Conservation (phyloP, 1,139 yeast species). For the Suhomyces choctaworum region DNA sequence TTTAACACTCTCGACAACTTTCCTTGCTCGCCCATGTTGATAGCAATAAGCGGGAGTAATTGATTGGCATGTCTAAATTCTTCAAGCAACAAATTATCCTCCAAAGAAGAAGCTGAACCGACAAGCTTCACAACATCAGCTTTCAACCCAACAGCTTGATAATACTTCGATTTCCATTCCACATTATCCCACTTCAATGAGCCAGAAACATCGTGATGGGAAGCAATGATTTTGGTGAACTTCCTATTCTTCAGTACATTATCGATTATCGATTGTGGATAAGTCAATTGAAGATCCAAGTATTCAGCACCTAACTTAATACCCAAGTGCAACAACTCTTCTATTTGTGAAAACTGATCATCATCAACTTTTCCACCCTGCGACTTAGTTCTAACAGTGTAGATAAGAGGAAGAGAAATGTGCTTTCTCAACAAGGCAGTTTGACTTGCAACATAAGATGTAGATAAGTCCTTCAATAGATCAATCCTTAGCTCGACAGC, state of each 20-base stretch:
- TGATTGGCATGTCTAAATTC: slow-evolving; percentile 57
- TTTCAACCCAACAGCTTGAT: slow-evolving; percentile 62
- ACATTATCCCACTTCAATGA: slow-evolving; percentile 61
- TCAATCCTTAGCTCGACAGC: slow-evolving; percentile 88
- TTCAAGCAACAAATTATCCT: slow-evolving; percentile 73
- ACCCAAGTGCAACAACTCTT: slow-evolving; percentile 58
- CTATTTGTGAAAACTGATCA: slow-evolving; percentile 47
- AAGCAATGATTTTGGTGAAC: slow-evolving; percentile 73
- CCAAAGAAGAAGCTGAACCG: slow-evolving; percentile 64
- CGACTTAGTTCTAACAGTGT: slow-evolving; percentile 71
- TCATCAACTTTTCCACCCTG: slow-evolving; percentile 80
- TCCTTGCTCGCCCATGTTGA: slow-evolving; percentile 78
- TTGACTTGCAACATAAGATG: slow-evolving; percentile 68
- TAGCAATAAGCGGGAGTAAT: slow-evolving; percentile 70
- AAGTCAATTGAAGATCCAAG: slow-evolving; percentile 54
- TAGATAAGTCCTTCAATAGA: slow-evolving; percentile 52
- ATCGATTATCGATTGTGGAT: slow-evolving; percentile 33
- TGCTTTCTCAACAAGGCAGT: slow-evolving; percentile 63
- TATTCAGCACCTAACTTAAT: slow-evolving; percentile 64
- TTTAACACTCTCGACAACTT: slow-evolving; percentile 79
- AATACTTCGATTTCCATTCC: slow-evolving; percentile 74
- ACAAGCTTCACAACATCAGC: slow-evolving; percentile 83
- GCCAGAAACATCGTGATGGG: slow-evolving; percentile 74
- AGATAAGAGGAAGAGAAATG: slow-evolving; percentile 74
- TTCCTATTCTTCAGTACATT: slow-evolving; percentile 43